A percentile compares a stretch with the other conserved stretches of the same genome.
These are phyloP conservation scores for Solanum medicagineum DNA, from an alignment of 257 asterid genomes.

Conservation along the genomic window DNA sequence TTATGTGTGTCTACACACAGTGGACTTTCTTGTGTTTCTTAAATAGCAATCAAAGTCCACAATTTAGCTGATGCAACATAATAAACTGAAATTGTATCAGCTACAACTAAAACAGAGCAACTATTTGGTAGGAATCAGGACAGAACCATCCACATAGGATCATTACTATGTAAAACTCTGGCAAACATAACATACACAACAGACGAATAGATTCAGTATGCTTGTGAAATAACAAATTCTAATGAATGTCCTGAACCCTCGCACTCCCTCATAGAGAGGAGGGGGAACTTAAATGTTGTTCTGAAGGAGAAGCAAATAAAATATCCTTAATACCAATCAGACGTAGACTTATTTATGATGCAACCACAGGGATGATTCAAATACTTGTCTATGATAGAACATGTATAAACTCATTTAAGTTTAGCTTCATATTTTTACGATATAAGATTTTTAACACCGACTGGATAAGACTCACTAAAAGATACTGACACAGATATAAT, in stretches of 20 bases:
- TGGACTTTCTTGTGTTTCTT: neutral
- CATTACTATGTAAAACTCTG: neutral
- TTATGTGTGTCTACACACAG: neutral
- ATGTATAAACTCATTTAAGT: neutral
- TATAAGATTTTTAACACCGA: neutral
- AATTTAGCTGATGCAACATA: neutral
- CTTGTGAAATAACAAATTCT: neutral
- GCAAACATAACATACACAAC: neutral
- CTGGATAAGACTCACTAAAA: neutral
- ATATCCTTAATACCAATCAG: neutral
- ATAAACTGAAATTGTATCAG: neutral
- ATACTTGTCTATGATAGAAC: neutral
- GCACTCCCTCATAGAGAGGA: neutral
- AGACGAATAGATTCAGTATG: neutral
- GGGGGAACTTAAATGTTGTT: neutral
- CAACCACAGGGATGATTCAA: neutral
- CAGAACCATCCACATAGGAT: neutral
- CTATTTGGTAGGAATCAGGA: neutral
- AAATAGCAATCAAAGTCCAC: neutral
- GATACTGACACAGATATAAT: neutral
- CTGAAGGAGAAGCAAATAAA: neutral
- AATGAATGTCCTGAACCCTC: neutral
- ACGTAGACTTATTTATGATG: neutral
- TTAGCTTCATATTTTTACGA: neutral
- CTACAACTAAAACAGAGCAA: neutral